A percentile compares a stretch with the other conserved stretches of the same genome.
Evolutionary conservation across 805 yeast species (phyloP).

Genomic region (Peterozyma xylosa): DNA sequence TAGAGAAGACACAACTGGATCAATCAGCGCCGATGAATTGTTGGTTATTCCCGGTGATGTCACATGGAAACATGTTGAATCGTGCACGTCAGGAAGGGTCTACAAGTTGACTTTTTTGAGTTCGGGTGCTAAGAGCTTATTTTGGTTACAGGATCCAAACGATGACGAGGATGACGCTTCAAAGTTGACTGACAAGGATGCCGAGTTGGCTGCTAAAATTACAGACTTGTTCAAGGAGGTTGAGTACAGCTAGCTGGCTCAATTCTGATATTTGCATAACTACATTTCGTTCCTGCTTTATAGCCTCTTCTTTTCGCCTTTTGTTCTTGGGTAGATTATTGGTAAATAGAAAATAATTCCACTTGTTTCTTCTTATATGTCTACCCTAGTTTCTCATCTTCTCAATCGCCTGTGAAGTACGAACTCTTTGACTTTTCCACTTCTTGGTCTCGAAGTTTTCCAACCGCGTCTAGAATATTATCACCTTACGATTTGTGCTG

Average conservation of each 20-base stretch:
- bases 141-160: slow-evolving; percentile 71
- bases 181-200: slow-evolving; percentile 54
- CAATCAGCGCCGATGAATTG: slow-evolving; percentile 50
- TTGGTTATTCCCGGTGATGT: slow-evolving; percentile 83
- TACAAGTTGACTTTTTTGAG: slow-evolving; percentile 28
- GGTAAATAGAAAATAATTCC: too few relatives aligned
- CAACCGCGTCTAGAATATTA: too few relatives aligned
- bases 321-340: too few relatives aligned
- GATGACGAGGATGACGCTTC: slow-evolving; percentile 56
- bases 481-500: too few relatives aligned
- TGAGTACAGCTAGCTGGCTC: slow-evolving; percentile 13
- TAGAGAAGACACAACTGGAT: slow-evolving; percentile 37
- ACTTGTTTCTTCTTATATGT: too few relatives aligned
- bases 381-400: too few relatives aligned
- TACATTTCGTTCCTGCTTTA: too few relatives aligned
- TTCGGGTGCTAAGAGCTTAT: slow-evolving; percentile 35
- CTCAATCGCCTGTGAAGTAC: too few relatives aligned
- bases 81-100: slow-evolving; percentile 74
- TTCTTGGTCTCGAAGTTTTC: too few relatives aligned
- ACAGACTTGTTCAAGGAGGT: slow-evolving; percentile 36
- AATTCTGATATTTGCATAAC: too few relatives aligned
- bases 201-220: slow-evolving; percentile 37
- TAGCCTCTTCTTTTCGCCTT: not conserved
- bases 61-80: slow-evolving; percentile 59
- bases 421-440: too few relatives aligned